Evolutionary conservation across 306 rosid genomes (phyloP), one percentile per base, ranked within the genome.

Genomic region (Coriaria nepalensis): DNA sequence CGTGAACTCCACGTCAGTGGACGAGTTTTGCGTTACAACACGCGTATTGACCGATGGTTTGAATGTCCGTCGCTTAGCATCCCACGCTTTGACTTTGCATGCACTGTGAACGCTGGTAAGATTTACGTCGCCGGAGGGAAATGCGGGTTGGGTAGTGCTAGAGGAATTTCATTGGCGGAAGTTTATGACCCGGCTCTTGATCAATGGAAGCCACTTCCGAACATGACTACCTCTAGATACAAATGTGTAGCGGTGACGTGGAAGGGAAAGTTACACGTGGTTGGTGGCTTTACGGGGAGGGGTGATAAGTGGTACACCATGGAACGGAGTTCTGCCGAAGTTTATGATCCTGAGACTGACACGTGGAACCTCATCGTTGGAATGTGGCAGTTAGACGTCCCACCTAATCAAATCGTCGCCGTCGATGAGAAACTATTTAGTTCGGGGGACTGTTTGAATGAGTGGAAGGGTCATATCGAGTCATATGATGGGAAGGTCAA

Each of bases 401-500:
- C 71, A 2, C 75, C 64, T 5, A 64, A 70, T 55, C 63, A 64
- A 45, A 70, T 70, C 10, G 65, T 45, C 8, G 59, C 63, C 2
- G 63, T 60, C 4, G 52, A 40, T 7, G 57, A 51, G 2, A 59
- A 50, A 15, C 41, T 69, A 7, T 69, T 63, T n/a, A 64, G 75
- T 36, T 64, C 70, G 0, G 67, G 74, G 12, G 67, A 70, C 8
- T 64, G 64, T 9, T 34, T 70, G 9, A 63, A 64, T 14, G 34
- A 66, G 8, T 70, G 75, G 75, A 70, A 70, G 29, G 67, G 60
- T 2, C 71, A 70, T 7, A 44, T 59, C 5, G 71, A 70, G 10
- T 55, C 53, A 0, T 64, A 64, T 4, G 75, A 64, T 15, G 49
- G 57, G 50, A 52, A 64, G 5, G 37, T 47, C 5, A 50, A 40